Evolutionary conservation across 768 basidiomycete genomes (phyloP).

Genomic region (Amylocystis lapponica): DNA sequence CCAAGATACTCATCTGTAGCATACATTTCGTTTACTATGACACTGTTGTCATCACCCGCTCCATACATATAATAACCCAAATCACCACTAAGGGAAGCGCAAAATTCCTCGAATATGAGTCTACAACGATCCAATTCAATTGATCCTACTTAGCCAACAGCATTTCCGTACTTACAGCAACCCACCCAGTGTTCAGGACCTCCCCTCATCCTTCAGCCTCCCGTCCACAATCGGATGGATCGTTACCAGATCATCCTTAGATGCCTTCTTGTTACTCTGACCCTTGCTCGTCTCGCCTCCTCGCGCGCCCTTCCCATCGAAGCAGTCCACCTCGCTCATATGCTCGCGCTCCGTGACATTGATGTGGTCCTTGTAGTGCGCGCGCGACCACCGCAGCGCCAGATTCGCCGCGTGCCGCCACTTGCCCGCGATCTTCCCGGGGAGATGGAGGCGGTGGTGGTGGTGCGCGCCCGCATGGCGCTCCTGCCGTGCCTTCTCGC

Average conservation of each 20-base stretch:
- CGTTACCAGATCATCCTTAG: constrained; percentile 22
- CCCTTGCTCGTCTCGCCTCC: constrained; percentile 7
- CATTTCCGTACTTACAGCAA: not conserved
- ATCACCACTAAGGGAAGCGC: too few species aligned
- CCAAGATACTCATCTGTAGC: not conserved
- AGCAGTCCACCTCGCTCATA: constrained; percentile 73
- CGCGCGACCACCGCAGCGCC: constrained; percentile 40
- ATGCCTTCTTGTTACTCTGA: constrained; percentile 7
- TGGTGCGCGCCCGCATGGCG: constrained; percentile 1
- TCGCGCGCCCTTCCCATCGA: constrained; percentile 43
- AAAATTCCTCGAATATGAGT: too few species aligned
- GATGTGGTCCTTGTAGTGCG: constrained; percentile 55
- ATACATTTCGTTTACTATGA: not conserved
- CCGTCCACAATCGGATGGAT: constrained; percentile 32
- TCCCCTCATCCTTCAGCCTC: constrained; percentile 28
- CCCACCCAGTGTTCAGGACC: constrained; percentile 16
- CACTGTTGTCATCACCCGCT: too few species aligned
- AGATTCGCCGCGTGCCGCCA: constrained; percentile 44
- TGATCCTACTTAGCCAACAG: not conserved
- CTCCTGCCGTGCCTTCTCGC: constrained; percentile 39
- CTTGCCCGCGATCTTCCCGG: constrained; percentile 24
- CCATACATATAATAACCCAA: too few species aligned
- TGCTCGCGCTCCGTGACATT: constrained; percentile 61
- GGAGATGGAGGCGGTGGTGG: constrained; percentile 1
- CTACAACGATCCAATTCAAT: too few species aligned